Conservation (phyloP, 2,329 filamentous ascomycete genomes). For the Aspergillus neoniger region DNA sequence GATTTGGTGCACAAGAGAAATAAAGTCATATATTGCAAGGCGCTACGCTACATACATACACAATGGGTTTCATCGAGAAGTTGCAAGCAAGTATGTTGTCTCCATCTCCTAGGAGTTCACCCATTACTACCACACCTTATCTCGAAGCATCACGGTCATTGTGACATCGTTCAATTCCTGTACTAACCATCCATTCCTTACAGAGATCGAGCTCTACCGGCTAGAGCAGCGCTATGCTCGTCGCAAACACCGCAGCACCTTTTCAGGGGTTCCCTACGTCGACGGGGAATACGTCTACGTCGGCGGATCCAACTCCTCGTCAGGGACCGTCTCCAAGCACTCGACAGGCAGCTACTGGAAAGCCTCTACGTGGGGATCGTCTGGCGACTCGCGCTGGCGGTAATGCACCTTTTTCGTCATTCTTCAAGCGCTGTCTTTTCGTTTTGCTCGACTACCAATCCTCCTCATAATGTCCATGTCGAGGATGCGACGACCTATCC, state of each 20-base stretch:
- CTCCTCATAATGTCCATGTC: conserved; percentile 26
- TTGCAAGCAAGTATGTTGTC: conserved; percentile 51
- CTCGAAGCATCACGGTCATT: neutral
- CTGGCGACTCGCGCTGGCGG: conserved; percentile 32
- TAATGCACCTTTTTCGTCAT: conserved; percentile 15
- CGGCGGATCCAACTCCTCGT: conserved; percentile 38
- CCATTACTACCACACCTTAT: neutral
- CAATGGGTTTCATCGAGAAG: conserved; percentile 55
- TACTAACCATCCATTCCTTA: conserved; percentile 14
- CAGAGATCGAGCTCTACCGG: conserved; percentile 84
- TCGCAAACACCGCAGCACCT: conserved; percentile 85
- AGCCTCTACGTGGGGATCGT: conserved; percentile 30
- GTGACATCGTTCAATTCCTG: neutral
- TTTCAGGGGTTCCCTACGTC: conserved; percentile 86
- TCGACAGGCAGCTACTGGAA: conserved; percentile 40
- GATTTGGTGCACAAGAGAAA: neutral
- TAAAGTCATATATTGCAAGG: neutral
- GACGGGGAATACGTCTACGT: conserved; percentile 92
- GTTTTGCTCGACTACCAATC: conserved; percentile 16
- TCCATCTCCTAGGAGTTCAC: neutral
- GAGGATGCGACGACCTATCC: conserved; percentile 22
- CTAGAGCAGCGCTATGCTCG: conserved; percentile 94
- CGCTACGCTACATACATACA: conserved; percentile 18
- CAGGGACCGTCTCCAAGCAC: conserved; percentile 42
- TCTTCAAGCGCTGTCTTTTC: neutral